These are phyloP conservation scores for Brassica incana DNA, from an alignment of 345 rosid species.

Conservation along the genomic window DNA sequence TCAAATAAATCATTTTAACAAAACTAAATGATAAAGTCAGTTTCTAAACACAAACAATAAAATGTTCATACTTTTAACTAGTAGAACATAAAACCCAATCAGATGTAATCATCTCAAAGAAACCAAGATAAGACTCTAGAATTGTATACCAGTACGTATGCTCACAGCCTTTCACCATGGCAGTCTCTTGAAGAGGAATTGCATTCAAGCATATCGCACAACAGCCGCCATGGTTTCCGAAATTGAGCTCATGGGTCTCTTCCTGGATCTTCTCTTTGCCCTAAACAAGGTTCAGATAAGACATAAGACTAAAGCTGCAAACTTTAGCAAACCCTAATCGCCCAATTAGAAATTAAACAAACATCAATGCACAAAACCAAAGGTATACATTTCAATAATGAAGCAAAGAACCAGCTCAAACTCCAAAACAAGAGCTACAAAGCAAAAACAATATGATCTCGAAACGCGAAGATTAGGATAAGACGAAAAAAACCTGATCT, in stretches of 20 bases:
- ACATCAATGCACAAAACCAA: neutral
- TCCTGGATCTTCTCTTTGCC: constrained; percentile 42
- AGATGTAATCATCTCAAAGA: neutral
- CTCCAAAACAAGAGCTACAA: neutral
- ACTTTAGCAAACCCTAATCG: neutral
- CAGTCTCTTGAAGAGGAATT: constrained; percentile 79
- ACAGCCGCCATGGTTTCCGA: constrained; percentile 65
- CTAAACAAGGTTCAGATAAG: constrained; percentile 39
- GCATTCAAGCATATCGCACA: constrained; percentile 84
- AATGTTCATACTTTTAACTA: neutral
- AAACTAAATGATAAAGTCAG: constrained; percentile 11
- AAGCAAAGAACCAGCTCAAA: constrained; percentile 12
- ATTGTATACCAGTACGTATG: constrained; percentile 78
- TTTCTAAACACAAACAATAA: neutral
- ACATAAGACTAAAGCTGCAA: neutral
- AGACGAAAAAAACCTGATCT: constrained; percentile 31
- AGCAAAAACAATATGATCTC: constrained; percentile 8
- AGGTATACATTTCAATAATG: neutral
- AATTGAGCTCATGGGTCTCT: constrained; percentile 41
- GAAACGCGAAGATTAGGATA: neutral
- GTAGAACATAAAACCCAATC: neutral
- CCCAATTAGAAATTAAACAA: neutral
- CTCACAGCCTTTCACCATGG: constrained; percentile 93
- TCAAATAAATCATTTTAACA: constrained; percentile 4
- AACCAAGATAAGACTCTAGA: constrained; percentile 1